Percentiles rank a stretch among this genome's conserved stretches.
phyloP scores from a whole-genome alignment of 176 grass and related monocot species.

The Coix lacrymajobi region DNA sequence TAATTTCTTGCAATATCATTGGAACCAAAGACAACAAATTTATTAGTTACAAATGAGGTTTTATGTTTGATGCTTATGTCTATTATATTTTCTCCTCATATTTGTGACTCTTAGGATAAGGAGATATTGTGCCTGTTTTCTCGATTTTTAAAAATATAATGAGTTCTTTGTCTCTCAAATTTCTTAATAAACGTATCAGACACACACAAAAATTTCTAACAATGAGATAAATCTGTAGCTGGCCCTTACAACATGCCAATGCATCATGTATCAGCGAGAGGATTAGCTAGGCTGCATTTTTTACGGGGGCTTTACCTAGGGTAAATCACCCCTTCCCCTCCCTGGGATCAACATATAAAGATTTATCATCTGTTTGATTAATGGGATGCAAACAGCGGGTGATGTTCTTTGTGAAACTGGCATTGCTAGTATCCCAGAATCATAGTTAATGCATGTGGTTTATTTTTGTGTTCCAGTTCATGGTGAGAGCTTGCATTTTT shows the following conservation, averaged over 20 bases:
- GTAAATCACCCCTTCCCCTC: neutral
- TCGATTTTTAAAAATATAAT: neutral
- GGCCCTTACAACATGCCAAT: neutral
- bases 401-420: slow-evolving; percentile 6
- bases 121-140: neutral
- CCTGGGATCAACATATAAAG: neutral
- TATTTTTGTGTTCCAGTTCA: slow-evolving; percentile 4
- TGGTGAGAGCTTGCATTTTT: neutral
- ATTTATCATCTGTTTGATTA: slow-evolving; percentile 2
- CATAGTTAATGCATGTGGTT: neutral
- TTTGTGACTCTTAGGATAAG: slow-evolving; percentile 15
- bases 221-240: slow-evolving; percentile 1
- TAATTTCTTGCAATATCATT: slow-evolving; percentile 29
- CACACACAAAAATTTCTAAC: neutral
- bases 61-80: slow-evolving; percentile 9
- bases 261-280: neutral
- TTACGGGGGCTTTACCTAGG: neutral
- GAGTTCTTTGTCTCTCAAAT: neutral
- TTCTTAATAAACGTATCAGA: neutral
- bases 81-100: slow-evolving; percentile 1
- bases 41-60: slow-evolving; percentile 15
- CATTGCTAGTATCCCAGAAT: neutral
- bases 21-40: neutral
- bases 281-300: neutral
- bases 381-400: neutral